Evolutionary conservation across 176 grass and related monocot species (phyloP).

Genomic region (Metroxylon sagu): DNA sequence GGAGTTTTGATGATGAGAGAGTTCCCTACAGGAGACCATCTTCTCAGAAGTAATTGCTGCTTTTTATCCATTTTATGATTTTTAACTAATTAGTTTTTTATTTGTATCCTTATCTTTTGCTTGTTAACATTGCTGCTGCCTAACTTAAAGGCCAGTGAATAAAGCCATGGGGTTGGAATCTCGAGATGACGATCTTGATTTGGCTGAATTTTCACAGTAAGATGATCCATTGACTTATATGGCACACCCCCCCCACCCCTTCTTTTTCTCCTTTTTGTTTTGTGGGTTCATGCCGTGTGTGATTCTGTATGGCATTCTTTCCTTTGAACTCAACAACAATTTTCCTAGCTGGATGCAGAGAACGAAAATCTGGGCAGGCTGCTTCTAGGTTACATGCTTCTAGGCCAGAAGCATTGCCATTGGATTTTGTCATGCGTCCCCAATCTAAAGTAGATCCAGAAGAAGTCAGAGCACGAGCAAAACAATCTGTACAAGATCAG

Average conservation of each 20-base stretch:
- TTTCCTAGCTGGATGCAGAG: conserved; percentile 7
- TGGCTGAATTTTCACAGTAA: conserved; percentile 83
- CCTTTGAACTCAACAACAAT: too few species aligned
- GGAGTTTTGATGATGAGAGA: conserved; percentile 59
- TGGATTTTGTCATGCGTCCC: conserved; percentile 83
- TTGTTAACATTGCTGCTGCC: conserved; percentile 4
- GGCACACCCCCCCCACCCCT: too few species aligned
- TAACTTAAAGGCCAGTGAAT: conserved; percentile 40
- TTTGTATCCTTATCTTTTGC: conserved; percentile 2
- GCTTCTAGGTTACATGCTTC: conserved; percentile 68
- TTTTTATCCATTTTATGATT: too few species aligned
- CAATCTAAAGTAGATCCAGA: conserved; percentile 87
- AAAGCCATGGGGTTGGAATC: conserved; percentile 64
- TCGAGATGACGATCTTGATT: conserved; percentile 76
- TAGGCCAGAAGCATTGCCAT: conserved; percentile 74
- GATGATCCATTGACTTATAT: neutral
- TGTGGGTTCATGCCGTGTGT: too few species aligned
- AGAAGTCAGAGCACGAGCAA: conserved; percentile 68
- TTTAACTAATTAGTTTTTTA: too few species aligned
- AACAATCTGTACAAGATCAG: conserved; percentile 69
- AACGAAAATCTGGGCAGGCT: conserved; percentile 47
- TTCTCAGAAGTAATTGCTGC: conserved; percentile 53
- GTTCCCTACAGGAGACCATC: conserved; percentile 62
- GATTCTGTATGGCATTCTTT: too few species aligned
- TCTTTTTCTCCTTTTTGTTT: too few species aligned